Percentiles rank a stretch among this genome's conserved stretches.
These are phyloP conservation scores for Fraxinus albicans DNA, from an alignment of 305 asterid species.

Conservation along the genomic window DNA sequence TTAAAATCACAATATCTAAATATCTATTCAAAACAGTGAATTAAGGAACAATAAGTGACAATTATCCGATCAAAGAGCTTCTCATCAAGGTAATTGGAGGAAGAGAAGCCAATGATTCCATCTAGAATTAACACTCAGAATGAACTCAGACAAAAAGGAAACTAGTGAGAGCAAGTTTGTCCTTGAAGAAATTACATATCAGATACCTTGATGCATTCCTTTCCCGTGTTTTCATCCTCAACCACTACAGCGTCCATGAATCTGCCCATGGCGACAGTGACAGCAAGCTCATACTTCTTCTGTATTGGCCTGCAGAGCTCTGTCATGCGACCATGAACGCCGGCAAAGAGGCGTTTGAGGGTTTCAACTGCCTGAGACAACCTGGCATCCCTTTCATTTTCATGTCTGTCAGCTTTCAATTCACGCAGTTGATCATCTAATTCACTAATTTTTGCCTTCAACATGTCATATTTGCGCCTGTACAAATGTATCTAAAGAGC, in stretches of 20 bases:
- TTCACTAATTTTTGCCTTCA: slow-evolving; percentile 75
- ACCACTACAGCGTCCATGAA: slow-evolving; percentile 99
- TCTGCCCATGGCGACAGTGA: slow-evolving; percentile 99
- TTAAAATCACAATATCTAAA: background rate
- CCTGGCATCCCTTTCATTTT: slow-evolving; percentile 90
- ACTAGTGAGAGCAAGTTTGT: background rate
- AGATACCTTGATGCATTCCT: slow-evolving; percentile 94
- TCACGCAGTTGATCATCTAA: slow-evolving; percentile 85
- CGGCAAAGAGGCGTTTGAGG: slow-evolving; percentile 91
- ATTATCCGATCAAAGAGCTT: background rate
- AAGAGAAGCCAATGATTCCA: background rate
- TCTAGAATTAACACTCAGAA: slow-evolving; percentile 18
- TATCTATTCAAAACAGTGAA: background rate
- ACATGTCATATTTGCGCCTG: slow-evolving; percentile 71
- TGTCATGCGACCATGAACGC: slow-evolving; percentile 99
- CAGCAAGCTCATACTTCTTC: slow-evolving; percentile 92
- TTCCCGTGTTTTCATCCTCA: slow-evolving; percentile 92
- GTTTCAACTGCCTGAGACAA: slow-evolving; percentile 88
- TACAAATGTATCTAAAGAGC: slow-evolving; percentile 14
- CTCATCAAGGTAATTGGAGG: background rate
- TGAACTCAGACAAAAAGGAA: slow-evolving; percentile 12
- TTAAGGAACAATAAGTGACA: background rate
- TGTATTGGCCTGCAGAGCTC: slow-evolving; percentile 98
- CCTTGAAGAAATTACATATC: background rate
- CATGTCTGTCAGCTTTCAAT: slow-evolving; percentile 92